These are phyloP conservation scores for Lactarius hengduanensis DNA, from an alignment of 768 basidiomycete species.

Conservation along the genomic window DNA sequence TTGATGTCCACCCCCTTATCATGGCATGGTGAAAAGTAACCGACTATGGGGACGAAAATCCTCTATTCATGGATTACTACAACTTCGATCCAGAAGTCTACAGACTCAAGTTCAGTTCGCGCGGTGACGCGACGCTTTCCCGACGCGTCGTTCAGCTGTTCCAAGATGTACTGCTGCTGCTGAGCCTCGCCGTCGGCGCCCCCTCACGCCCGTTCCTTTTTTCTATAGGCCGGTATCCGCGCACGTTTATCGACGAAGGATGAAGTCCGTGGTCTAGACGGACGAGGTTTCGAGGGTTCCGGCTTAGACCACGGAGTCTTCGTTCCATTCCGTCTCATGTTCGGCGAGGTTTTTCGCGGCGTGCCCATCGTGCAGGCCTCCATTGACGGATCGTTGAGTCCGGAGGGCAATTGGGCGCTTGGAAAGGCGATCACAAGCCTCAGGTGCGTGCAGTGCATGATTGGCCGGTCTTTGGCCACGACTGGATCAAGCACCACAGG, in stretches of 20 bases:
- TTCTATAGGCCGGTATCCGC: slow-evolving; percentile 48
- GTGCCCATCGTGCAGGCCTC: slow-evolving; percentile 72
- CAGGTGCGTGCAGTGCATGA: slow-evolving; percentile 41
- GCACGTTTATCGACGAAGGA: slow-evolving; percentile 48
- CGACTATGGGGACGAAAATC: slow-evolving; percentile 76
- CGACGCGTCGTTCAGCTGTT: slow-evolving; percentile 60
- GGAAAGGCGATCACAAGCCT: slow-evolving; percentile 61
- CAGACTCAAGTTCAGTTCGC: slow-evolving; percentile 62
- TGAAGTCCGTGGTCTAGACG: slow-evolving; percentile 64
- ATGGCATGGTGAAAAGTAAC: slow-evolving; percentile 56
- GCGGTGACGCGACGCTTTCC: slow-evolving; percentile 57
- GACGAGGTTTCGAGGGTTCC: slow-evolving; percentile 59
- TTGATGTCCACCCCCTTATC: background rate
- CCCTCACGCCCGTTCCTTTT: background rate
- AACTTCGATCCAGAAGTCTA: slow-evolving; percentile 63
- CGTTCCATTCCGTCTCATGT: slow-evolving; percentile 77
- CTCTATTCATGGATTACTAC: slow-evolving; percentile 72
- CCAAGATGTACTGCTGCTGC: slow-evolving; percentile 42
- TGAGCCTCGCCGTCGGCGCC: background rate
- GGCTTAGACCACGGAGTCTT: slow-evolving; percentile 82
- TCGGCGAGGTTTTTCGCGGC: slow-evolving; percentile 57
- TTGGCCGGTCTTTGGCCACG: background rate
- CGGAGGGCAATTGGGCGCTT: slow-evolving; percentile 61
- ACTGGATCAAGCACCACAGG: slow-evolving; percentile 36
- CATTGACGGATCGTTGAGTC: slow-evolving; percentile 58